phyloP scores from a whole-genome alignment of 495 filamentous ascomycete species.

The Trichocladium uniseriatum region DNA sequence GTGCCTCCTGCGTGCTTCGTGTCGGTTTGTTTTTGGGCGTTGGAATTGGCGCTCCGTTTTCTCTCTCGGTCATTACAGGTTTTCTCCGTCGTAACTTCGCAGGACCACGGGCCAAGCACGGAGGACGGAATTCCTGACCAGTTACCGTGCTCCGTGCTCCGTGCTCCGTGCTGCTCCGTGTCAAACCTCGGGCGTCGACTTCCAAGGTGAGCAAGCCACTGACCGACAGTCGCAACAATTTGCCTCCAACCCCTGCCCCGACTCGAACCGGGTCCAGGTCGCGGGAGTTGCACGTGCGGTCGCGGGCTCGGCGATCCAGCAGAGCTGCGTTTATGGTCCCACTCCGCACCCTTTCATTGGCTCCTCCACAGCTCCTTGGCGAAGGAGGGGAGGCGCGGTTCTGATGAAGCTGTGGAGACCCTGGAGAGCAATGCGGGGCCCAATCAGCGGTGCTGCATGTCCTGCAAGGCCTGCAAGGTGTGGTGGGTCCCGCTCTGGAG shows the following conservation, averaged over 20 bases:
- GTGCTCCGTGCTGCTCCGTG: not conserved
- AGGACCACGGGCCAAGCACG: not conserved
- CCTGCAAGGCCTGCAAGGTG: not conserved
- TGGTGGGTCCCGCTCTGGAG: conserved; percentile 7
- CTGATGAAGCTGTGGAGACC: not conserved
- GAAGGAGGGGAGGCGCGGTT: not conserved
- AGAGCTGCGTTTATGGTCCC: not conserved
- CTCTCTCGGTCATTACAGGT: not conserved
- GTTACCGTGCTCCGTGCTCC: too few species aligned
- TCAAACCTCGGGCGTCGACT: not conserved
- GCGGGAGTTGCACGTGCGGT: conserved; percentile 1
- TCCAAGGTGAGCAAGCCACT: not conserved
- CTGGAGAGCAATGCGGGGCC: not conserved
- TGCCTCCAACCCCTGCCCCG: not conserved
- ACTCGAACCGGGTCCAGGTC: not conserved
- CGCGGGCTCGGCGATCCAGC: conserved; percentile 2
- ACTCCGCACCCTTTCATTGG: not conserved
- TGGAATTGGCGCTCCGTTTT: not conserved
- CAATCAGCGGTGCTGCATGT: not conserved
- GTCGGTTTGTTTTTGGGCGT: not conserved
- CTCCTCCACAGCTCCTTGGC: conserved; percentile 5
- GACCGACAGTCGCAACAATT: not conserved
- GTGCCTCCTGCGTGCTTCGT: too few species aligned
- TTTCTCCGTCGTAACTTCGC: not conserved
- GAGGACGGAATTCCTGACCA: conserved; percentile 1